A percentile compares a stretch with the other conserved stretches of the same genome.
phyloP scores from a whole-genome alignment of 257 asterid genomes.

The Verbena officinalis region DNA sequence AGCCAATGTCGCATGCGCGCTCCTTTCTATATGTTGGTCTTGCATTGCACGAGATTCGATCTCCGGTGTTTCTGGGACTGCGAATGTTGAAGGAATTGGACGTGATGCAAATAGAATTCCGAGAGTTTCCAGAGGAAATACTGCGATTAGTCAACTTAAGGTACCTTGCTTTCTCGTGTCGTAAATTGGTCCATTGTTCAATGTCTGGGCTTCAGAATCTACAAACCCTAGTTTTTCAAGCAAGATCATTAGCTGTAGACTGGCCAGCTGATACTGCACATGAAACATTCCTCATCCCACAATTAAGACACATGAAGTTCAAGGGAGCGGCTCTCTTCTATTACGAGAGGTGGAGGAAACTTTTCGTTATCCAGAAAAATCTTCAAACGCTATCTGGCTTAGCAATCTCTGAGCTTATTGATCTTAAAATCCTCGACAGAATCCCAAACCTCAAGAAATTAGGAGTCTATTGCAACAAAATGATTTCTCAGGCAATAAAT shows the following conservation, averaged over 20 bases:
- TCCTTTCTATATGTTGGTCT: neutral
- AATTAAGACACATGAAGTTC: slow-evolving; percentile 27
- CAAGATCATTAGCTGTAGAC: neutral
- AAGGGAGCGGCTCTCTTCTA: neutral
- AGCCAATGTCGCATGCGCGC: too few species aligned
- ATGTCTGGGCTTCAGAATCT: neutral
- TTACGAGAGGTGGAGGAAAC: neutral
- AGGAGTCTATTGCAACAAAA: neutral
- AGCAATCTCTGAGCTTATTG: neutral
- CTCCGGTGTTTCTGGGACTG: neutral
- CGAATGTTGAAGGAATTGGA: slow-evolving; percentile 2
- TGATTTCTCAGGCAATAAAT: neutral
- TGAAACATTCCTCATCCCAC: neutral
- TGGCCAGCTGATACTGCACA: neutral
- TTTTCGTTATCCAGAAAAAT: neutral
- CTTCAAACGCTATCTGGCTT: slow-evolving; percentile 13
- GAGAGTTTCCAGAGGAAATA: neutral
- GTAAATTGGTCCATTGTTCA: neutral
- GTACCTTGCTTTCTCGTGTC: neutral
- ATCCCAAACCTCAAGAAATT: slow-evolving; percentile 18
- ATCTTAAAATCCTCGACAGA: neutral
- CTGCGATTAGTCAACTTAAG: neutral
- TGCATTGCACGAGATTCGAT: neutral
- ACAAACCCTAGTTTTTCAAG: slow-evolving; percentile 15
- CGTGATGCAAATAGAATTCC: neutral